phyloP scores from a whole-genome alignment of 2,329 filamentous ascomycete species.

The Cytospora piceae region DNA sequence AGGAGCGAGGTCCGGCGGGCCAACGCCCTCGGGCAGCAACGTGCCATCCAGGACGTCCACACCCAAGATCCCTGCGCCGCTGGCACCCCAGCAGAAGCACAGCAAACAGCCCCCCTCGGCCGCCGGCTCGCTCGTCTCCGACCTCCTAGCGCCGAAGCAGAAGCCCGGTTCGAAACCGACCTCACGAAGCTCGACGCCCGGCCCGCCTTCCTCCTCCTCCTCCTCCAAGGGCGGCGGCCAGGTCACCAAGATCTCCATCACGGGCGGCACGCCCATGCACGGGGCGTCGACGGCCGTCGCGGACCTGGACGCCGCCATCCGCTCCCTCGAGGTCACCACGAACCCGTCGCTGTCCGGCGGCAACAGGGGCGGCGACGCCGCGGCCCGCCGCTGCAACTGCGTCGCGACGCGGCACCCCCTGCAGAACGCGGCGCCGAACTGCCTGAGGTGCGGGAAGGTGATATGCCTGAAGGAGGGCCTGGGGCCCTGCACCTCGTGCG shows the following conservation, averaged over 20 bases:
- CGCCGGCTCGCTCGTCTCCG: constrained; percentile 80
- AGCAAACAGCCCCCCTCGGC: constrained; percentile 67
- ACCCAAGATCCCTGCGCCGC: constrained; percentile 55
- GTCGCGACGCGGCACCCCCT: constrained; percentile 87
- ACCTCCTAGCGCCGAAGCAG: constrained; percentile 58
- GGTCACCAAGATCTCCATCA: constrained; percentile 70
- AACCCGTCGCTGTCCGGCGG: constrained; percentile 67
- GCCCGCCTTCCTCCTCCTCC: constrained; percentile 48
- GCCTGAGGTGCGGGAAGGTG: constrained; percentile 89
- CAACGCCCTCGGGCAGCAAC: constrained; percentile 44
- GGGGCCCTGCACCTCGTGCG: constrained; percentile 92
- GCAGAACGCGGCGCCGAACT: constrained; percentile 90
- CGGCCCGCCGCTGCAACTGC: constrained; percentile 77
- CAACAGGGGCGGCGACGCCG: constrained; percentile 50
- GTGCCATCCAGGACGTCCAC: constrained; percentile 49
- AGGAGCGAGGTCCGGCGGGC: constrained; percentile 49
- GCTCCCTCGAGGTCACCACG: constrained; percentile 86
- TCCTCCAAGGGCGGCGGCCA: constrained; percentile 43
- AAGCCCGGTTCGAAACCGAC: constrained; percentile 58
- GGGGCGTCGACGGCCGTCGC: constrained; percentile 75
- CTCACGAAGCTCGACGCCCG: constrained; percentile 57
- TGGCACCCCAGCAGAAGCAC: constrained; percentile 39
- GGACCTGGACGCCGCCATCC: constrained; percentile 79
- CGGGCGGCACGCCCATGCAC: constrained; percentile 81
- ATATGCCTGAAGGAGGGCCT: constrained; percentile 93